phyloP scores from a whole-genome alignment of 1,139 yeast genomes.

The Yamadazyma jaroonii region DNA sequence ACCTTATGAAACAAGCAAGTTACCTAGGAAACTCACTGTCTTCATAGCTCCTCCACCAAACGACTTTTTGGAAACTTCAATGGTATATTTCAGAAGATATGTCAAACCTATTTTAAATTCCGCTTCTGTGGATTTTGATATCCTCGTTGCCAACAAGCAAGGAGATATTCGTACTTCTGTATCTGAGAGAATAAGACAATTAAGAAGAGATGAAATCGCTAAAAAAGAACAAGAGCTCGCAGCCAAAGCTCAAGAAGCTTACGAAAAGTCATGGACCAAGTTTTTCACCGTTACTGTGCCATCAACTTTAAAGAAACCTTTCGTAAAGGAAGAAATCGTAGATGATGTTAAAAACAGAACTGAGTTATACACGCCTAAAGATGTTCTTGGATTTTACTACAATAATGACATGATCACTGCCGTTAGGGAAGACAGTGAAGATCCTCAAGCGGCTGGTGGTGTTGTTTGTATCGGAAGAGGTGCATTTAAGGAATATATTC shows the following conservation, averaged over 20 bases:
- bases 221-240: conserved; percentile 9
- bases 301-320: conserved; percentile 9
- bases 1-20: conserved; percentile 32
- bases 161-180: conserved; percentile 84
- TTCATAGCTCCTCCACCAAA: conserved; percentile 96
- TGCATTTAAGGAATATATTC: conserved; percentile 86
- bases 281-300: conserved; percentile 13
- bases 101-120: conserved; percentile 86
- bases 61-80: conserved; percentile 77
- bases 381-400: conserved; percentile 58
- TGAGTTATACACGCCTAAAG: conserved; percentile 49
- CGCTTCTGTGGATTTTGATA: conserved; percentile 82
- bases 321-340: conserved; percentile 15
- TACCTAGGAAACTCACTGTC: conserved; percentile 76
- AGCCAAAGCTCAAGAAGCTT: conserved; percentile 2
- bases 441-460: conserved; percentile 63
- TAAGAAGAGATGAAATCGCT: conserved; percentile 45
- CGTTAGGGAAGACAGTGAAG: conserved; percentile 30
- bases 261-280: conserved; percentile 17
- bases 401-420: conserved; percentile 34
- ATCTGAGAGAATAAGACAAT: conserved; percentile 75
- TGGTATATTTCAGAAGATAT: conserved; percentile 72
- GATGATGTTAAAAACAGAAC: conserved; percentile 26
- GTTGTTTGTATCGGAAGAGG: conserved; percentile 93
- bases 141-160: conserved; percentile 73